Conservation (phyloP, 805 yeast genomes). For the Debaryomyces maramus region DNA sequence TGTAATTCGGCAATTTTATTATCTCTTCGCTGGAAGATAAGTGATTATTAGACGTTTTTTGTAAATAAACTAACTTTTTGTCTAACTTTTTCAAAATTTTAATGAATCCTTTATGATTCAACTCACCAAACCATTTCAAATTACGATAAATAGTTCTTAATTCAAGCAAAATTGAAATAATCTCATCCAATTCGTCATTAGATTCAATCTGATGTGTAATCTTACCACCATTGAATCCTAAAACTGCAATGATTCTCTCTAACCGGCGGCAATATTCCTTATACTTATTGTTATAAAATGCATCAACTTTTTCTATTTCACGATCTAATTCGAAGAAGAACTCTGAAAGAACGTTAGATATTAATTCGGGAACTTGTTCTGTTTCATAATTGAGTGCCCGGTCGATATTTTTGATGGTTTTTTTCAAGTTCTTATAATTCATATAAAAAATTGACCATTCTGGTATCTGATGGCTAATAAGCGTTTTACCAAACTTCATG, state of each 20-base stretch:
- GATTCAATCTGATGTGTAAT: slow-evolving; percentile 35
- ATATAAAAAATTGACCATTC: slow-evolving; percentile 86
- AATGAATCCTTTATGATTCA: slow-evolving; percentile 84
- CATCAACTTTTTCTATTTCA: slow-evolving; percentile 78
- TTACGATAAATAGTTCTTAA: slow-evolving; percentile 74
- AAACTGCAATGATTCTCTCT: slow-evolving; percentile 39
- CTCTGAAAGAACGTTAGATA: slow-evolving; percentile 52
- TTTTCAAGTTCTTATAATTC: slow-evolving; percentile 82
- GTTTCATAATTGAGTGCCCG: slow-evolving; percentile 38
- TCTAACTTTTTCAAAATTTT: slow-evolving; percentile 90
- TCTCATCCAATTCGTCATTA: slow-evolving; percentile 42
- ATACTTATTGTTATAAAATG: slow-evolving; percentile 71
- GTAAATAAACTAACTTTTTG: slow-evolving; percentile 54
- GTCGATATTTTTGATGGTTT: slow-evolving; percentile 68
- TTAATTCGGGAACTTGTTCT: slow-evolving; percentile 27
- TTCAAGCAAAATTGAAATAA: slow-evolving; percentile 61
- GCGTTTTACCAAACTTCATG: slow-evolving; percentile 85
- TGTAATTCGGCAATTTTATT: slow-evolving; percentile 29
- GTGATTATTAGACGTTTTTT: slow-evolving; percentile 21
- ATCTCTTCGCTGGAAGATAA: slow-evolving; percentile 9
- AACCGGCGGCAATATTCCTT: slow-evolving; percentile 74
- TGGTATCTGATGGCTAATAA: slow-evolving; percentile 84
- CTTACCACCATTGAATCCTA: slow-evolving; percentile 28
- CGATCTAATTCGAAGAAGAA: slow-evolving; percentile 80
- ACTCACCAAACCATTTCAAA: slow-evolving; percentile 90